phyloP scores from a whole-genome alignment of 805 yeast species.

The Komagataella mondaviorum region DNA sequence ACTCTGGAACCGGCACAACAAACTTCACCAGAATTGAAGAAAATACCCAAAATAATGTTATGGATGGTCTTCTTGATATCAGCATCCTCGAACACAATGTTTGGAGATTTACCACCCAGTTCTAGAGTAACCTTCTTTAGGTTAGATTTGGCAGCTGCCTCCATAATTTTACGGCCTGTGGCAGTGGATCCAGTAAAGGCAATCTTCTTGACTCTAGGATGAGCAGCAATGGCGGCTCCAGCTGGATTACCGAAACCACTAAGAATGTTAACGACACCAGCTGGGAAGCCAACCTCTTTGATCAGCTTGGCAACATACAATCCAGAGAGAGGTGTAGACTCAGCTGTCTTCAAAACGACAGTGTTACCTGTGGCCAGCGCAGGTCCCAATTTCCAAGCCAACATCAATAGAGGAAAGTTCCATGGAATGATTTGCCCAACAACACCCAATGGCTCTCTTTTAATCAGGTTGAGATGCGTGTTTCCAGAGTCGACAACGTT shows the following conservation, averaged over 20 bases:
- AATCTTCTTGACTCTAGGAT: conserved; percentile 44
- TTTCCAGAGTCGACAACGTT: conserved; percentile 45
- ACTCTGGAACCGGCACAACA: conserved; percentile 93
- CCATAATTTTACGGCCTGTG: conserved; percentile 71
- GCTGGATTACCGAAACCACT: conserved; percentile 50
- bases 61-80: conserved; percentile 65
- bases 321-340: conserved; percentile 56
- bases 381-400: conserved; percentile 59
- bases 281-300: conserved; percentile 48
- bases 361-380: conserved; percentile 58
- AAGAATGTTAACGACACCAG: conserved; percentile 49
- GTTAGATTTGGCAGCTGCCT: conserved; percentile 64
- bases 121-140: conserved; percentile 88
- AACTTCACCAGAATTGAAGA: conserved; percentile 90
- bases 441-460: conserved; percentile 55
- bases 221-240: conserved; percentile 46
- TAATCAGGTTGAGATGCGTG: conserved; percentile 46
- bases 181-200: conserved; percentile 62
- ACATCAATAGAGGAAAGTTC: conserved; percentile 61
- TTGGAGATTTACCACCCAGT: conserved; percentile 95
- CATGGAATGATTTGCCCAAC: conserved; percentile 64
- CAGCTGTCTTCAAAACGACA: conserved; percentile 50
- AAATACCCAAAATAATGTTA: conserved; percentile 70
- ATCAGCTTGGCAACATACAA: conserved; percentile 37
- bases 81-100: conserved; percentile 78